Base-by-base conservation (phyloP, 2,329 filamentous ascomycete genomes). In the Teratosphaeria zuluensis region DNA sequence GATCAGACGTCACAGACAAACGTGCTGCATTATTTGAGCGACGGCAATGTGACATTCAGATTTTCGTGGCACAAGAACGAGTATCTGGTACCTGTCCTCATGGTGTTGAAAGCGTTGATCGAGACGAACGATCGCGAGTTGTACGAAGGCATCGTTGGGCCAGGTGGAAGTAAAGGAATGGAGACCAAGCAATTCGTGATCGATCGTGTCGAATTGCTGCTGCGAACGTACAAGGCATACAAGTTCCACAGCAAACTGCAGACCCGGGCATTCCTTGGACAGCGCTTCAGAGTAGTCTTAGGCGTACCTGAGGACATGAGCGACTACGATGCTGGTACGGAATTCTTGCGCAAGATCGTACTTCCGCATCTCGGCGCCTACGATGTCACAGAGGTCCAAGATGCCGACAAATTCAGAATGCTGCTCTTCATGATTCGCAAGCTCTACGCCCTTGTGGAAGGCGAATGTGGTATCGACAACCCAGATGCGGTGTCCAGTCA, bases 41-140 rank as follows among this genome's bases (percentile, higher is more conserved):
- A 99, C 72, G 94, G 94, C 64, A 97, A 96, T 73, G 86, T 97
- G 68, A 97, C 90, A 0, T 96, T 99, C 76, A 84, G 94, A 58
- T 99, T 99, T 75, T 96, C 92, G 6, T 99, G 92, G 92, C 83
- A 92, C 65, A 99, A 99, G 76, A 90, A 91, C 66, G 94, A 99
- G 74, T 99, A 90, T 70, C 83, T 99, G n/a, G 83, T 99, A 2
- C 94, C 94, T 0, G 89, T 91, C 61, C 86, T 96, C 82, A 97
- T 99, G 92, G 85, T 99, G 35, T 77, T 99, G 64, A 99, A 97
- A 77, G 92, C 94, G 1, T 78, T 99, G 55, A 83, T 94, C 1
- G 92, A 99, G 73, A 99, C 94, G 16, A 99, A 96, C 71, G 94
- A 99, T 70, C 85, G 90, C 59, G 92, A 96, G 71, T 94, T 99